Evolutionary conservation across 2,329 filamentous ascomycete species (phyloP), one percentile per base, ranked within the genome.

Genomic region (Paecilomyces niveus): DNA sequence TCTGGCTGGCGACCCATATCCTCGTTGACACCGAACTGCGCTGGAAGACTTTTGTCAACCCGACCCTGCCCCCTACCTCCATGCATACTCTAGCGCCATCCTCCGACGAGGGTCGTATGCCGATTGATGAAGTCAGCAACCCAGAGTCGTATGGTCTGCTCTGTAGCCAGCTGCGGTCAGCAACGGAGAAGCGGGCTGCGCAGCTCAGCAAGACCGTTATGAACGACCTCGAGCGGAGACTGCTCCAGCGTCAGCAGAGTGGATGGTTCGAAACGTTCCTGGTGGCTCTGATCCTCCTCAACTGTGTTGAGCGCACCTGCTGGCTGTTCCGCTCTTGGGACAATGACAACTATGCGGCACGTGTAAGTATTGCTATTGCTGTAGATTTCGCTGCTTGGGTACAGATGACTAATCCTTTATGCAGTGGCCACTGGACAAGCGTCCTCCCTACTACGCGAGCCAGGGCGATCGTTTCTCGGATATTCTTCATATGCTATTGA

Each of bases 211-310:
- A 82, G 57, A 72, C 72, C 9, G 78, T 85, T 33, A 81, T 85
- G 76, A 83, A 83, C 61, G 83, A 85, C 59, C 75, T 86, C 1
- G 84, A 86, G 65, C 79, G 82, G 18, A 78, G 83, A n/a, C 71
- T 86, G 3, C 74, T 85, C 7, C 82, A 84, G 63, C 80, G 82
- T 11, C 80, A 83, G 64, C 80, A 83, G 67, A 79, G 78, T 22
- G 81, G 80, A 55, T 78, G 78, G 53, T 85, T 86, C 58, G 80
- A 83, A 60, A 85, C 83, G 0, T 85, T 85, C 65, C 70, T 86
- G n/a, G 79, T 81, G 4, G 78, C 82, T 0, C 74, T 86, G n/a
- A 75, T 86, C 15, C 72, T 86, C 0, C 72, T 86, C 24, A 83
- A 81, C 59, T 84, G 81, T 61, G 80, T 85, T 13, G 84, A 86